A percentile compares a stretch with the other conserved stretches of the same genome.
phyloP scores from a whole-genome alignment of 495 filamentous ascomycete species.

The Penicillium turbatum region DNA sequence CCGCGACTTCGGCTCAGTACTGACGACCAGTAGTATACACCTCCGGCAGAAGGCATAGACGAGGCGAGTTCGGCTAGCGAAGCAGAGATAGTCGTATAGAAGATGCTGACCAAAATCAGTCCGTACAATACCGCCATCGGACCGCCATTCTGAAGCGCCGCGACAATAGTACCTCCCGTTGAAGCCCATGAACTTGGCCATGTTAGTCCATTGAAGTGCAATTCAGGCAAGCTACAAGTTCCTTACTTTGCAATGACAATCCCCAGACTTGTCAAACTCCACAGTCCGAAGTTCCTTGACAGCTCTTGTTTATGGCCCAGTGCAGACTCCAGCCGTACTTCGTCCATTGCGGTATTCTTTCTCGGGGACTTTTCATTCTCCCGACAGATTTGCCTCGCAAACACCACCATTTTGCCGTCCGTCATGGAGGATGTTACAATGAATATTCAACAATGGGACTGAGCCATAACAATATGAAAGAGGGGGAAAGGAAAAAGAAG shows the following conservation, averaged over 20 bases:
- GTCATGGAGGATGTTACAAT: neutral
- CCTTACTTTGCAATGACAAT: constrained; percentile 47
- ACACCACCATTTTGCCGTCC: constrained; percentile 12
- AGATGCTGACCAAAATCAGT: constrained; percentile 38
- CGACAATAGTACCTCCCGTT: constrained; percentile 42
- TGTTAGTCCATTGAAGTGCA: neutral
- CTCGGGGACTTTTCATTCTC: constrained; percentile 11
- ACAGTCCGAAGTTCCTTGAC: constrained; percentile 37
- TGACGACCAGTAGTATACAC: constrained; percentile 79
- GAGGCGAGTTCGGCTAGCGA: constrained; percentile 65
- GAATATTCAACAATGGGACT: neutral
- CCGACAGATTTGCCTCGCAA: neutral
- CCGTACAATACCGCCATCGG: constrained; percentile 45
- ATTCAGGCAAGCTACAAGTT: neutral
- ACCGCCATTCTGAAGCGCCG: constrained; percentile 42
- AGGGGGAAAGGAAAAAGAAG: neutral
- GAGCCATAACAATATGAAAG: neutral
- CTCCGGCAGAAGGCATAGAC: constrained; percentile 72
- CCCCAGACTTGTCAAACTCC: constrained; percentile 43
- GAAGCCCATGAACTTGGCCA: constrained; percentile 38
- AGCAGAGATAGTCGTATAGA: constrained; percentile 41
- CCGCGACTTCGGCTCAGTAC: constrained; percentile 63
- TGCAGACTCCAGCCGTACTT: constrained; percentile 38
- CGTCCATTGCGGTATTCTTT: constrained; percentile 30
- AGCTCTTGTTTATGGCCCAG: constrained; percentile 45